Evolutionary conservation across 2,329 filamentous ascomycete genomes (phyloP).

Genomic region (Cordyceps cicadae): DNA sequence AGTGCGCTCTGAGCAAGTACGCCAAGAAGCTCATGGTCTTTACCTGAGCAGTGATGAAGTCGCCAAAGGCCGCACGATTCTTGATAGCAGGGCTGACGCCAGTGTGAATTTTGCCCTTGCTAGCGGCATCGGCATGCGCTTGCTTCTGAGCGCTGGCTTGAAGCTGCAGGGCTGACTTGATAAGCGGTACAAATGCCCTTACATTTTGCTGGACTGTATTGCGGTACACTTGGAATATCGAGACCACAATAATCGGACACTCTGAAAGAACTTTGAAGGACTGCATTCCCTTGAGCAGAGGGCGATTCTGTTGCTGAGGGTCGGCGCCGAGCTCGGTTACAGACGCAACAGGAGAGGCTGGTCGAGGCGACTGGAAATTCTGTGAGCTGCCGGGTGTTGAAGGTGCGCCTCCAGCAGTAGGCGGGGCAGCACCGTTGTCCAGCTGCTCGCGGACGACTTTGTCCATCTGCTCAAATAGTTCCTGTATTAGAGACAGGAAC

Average conservation of each 20-base stretch:
- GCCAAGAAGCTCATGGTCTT: slow-evolving; percentile 99
- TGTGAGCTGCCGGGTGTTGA: slow-evolving; percentile 59
- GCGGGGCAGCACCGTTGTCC: slow-evolving; percentile 59
- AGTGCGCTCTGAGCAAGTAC: slow-evolving; percentile 82
- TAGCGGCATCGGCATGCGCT: slow-evolving; percentile 77
- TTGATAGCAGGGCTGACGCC: slow-evolving; percentile 91
- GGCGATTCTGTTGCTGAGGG: slow-evolving; percentile 69
- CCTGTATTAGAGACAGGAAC: slow-evolving; percentile 85
- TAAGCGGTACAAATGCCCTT: slow-evolving; percentile 83
- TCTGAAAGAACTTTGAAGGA: slow-evolving; percentile 98
- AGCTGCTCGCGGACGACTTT: slow-evolving; percentile 92
- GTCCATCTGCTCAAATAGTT: slow-evolving; percentile 93
- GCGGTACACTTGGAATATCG: slow-evolving; percentile 91
- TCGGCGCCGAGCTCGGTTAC: slow-evolving; percentile 71
- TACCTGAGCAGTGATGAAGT: slow-evolving; percentile 95
- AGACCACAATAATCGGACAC: slow-evolving; percentile 97
- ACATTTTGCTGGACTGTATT: slow-evolving; percentile 74
- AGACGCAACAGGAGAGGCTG: slow-evolving; percentile 80
- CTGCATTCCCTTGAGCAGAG: slow-evolving; percentile 87
- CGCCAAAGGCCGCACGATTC: slow-evolving; percentile 88
- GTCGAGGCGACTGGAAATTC: slow-evolving; percentile 79
- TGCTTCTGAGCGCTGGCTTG: slow-evolving; percentile 91
- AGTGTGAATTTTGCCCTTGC: slow-evolving; percentile 75
- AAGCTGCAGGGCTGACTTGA: slow-evolving; percentile 79
- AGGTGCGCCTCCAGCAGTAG: slow-evolving; percentile 48